Base-by-base conservation (phyloP, 352 stramenopile genomes). In the Hyaloperonospora arabidopsidis region DNA sequence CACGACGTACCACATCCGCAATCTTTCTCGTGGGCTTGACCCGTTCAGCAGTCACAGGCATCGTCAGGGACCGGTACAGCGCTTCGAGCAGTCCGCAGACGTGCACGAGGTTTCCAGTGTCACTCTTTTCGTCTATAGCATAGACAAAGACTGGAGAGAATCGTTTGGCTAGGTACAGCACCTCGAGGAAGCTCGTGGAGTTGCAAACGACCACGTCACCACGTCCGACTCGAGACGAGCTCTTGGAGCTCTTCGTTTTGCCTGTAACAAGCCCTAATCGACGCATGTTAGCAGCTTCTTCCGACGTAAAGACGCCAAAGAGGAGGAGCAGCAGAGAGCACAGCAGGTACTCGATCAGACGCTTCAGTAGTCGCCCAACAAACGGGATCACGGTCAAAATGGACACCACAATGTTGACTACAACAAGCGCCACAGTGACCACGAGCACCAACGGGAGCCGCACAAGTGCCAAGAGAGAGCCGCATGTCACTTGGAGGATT, bases 91-190 rank as follows among this genome's bases (percentile, higher is more conserved):
- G 48, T 4, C 79, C 82, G 34, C 76, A 86, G 32, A 81, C 65
- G 39, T 87, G 76, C 39, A 87, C 77, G 34, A 80, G 66, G 7
- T 71, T 73, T 47, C 80, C 84, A 35, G 71, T 54, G 0, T 75
- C 67, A 14, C 67, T 70, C 13, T 82, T 76, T 6, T 34, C 51
- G 35, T 80, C 64, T 2, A 56, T 74, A 15, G 71, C 74, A 41
- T 89, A 87, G 36, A 84, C 76, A 60, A 93, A 93, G 28, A 77
- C 63, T 0, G 83, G 83, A 49, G 83, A 93, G 59, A 86, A 93
- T 34, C 83, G 80, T 39, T 70, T 74, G 22, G 76, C 68, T 28
- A 93, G 61, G 65, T 89, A 90, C 43, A 90, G 44, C 12, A 93
- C 56, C 67, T 93, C 83, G 21, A 91, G 36, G 44, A 91, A 87